Percentiles rank a stretch among this genome's conserved stretches.
Conservation (phyloP, 1,284 basidiomycete genomes). For the Trichosporon sp. region DNA sequence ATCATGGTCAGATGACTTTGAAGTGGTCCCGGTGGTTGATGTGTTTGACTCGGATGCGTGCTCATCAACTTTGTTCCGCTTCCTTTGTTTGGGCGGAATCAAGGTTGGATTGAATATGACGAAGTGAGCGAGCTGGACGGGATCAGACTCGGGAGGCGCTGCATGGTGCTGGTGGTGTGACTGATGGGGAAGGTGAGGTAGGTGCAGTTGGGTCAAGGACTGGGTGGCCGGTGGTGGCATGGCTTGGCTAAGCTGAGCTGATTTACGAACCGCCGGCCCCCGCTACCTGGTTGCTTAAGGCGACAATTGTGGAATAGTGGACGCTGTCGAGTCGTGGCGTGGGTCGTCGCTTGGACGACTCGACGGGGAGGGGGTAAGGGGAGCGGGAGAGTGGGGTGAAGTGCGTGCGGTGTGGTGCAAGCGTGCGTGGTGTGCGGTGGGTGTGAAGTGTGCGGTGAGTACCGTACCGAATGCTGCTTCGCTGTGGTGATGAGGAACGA, state of each 20-base stretch:
- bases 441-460: not conserved
- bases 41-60: not conserved
- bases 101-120: conserved; percentile 43
- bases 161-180: not conserved
- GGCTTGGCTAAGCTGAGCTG: too few species aligned
- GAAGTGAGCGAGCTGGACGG: conserved; percentile 34
- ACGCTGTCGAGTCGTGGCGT: not conserved
- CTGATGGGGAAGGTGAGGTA: not conserved
- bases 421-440: not conserved
- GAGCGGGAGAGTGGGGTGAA: not conserved
- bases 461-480: too few species aligned
- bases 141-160: not conserved
- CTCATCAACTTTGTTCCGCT: not conserved
- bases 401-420: not conserved
- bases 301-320: not conserved
- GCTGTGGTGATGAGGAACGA: not conserved
- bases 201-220: not conserved
- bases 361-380: not conserved
- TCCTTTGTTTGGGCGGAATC: not conserved
- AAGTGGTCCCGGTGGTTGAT: too few species aligned
- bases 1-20: not conserved
- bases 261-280: not conserved
- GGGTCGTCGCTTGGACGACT: not conserved
- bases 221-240: conserved; percentile 2
- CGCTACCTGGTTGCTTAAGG: not conserved